Evolutionary conservation across 2,329 filamentous ascomycete genomes (phyloP), one percentile per base, ranked within the genome.

Genomic region (Cercospora citrullina): DNA sequence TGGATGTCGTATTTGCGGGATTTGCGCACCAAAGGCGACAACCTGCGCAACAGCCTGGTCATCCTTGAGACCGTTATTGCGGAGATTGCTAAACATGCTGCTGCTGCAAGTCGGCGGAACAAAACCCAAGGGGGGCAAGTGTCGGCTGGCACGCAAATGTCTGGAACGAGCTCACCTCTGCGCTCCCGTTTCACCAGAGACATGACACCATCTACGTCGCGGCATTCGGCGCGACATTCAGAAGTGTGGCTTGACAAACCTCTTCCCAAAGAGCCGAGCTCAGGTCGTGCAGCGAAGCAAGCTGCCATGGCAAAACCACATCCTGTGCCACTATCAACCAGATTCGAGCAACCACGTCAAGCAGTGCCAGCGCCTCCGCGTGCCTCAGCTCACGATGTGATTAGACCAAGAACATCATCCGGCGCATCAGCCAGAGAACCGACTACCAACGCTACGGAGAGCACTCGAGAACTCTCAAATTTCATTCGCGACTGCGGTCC

Each of bases 31-130:
- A 92, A 90, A 75, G 89, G 90, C 14, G 87, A 90, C 69, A 85
- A 87, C 55, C 83, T 97, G 28, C 90, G 90, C 33, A 85, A 87
- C 6, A 83, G 90, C 31, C 84, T 97, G 48, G 86, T 88, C 45
- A 88, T 91, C 78, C 86, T 97, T 21, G 89, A 88, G 71, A 89
- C 87, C 63, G 91, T 95, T 72, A 89, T 96, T 64, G 87, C 89
- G 16, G 92, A 97, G 78, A 96, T 97, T 85, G 90, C 96, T 77
- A 89, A 89, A 77, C 89, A 92, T 75, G 93, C 93, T 55, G 93
- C 91, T 18, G 88, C 92, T 76, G 91, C 94, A 51, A 96, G 92
- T 81, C 87, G 92, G 63, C 89, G 89, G 76, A 91, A 88, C 64
- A 72, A 70, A 65, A 69, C 71, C 18, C 67, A 71, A 8, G 70